Conservation (phyloP, 83 land plant genomes). For the Picea abies region DNA sequence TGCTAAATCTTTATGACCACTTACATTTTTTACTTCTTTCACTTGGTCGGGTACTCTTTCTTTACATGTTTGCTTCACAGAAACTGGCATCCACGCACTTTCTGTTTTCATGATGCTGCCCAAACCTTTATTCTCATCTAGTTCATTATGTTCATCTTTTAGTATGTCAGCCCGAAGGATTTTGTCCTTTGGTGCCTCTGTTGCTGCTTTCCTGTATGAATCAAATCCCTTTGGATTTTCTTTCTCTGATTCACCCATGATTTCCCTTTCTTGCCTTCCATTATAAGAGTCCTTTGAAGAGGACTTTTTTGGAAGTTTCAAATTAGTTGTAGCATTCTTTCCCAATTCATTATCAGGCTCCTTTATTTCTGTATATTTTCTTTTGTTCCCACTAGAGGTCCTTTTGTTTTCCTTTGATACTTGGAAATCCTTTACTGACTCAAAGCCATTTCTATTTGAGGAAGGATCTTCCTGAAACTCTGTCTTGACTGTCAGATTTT, state of each 20-base stretch:
- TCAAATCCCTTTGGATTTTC: slow-evolving; percentile 1
- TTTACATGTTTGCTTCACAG: slow-evolving; percentile 19
- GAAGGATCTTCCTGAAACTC: not conserved
- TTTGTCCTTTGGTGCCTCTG: slow-evolving; percentile 12
- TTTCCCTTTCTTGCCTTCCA: slow-evolving; percentile 18
- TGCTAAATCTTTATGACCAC: not conserved
- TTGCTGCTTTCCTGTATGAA: not conserved
- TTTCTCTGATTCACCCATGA: slow-evolving; percentile 13
- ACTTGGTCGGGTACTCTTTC: slow-evolving; percentile 12
- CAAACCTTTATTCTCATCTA: slow-evolving; percentile 15
- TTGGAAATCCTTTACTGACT: slow-evolving; percentile 23
- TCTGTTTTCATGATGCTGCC: slow-evolving; percentile 8
- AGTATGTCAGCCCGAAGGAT: not conserved
- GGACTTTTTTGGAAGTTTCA: slow-evolving; percentile 18
- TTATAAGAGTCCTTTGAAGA: not conserved
- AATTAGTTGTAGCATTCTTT: slow-evolving; percentile 1
- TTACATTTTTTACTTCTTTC: slow-evolving; percentile 25
- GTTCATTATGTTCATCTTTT: slow-evolving; percentile 17
- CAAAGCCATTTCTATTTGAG: slow-evolving; percentile 14
- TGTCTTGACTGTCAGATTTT: slow-evolving; percentile 1
- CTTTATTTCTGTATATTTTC: slow-evolving; percentile 10
- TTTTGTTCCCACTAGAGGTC: slow-evolving; percentile 26
- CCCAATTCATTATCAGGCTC: slow-evolving; percentile 11
- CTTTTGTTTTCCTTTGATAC: slow-evolving; percentile 16
- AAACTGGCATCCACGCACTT: not conserved